Conservation (phyloP, 2,329 filamentous ascomycete genomes). For the Zymoseptoria pseudotritici region DNA sequence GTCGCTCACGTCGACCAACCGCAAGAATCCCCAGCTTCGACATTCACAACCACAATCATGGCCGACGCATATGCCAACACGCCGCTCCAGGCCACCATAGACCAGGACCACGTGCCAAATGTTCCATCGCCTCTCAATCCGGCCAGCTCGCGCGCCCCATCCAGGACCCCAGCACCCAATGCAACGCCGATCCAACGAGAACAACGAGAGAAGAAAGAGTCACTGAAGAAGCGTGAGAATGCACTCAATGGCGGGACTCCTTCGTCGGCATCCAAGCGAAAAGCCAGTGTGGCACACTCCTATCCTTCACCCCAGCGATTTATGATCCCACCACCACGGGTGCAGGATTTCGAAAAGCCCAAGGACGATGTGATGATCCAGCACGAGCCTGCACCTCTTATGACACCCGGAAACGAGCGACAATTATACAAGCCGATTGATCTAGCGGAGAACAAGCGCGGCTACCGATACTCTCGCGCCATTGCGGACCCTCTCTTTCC, state of each 20-base stretch:
- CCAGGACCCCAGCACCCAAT: slow-evolving; percentile 32
- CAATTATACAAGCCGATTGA: slow-evolving; percentile 45
- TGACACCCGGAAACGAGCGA: slow-evolving; percentile 34
- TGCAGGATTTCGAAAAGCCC: slow-evolving; percentile 43
- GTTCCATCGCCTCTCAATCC: slow-evolving; percentile 70
- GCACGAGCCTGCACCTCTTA: slow-evolving; percentile 40
- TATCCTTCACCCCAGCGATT: slow-evolving; percentile 44
- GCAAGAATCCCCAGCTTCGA: neutral
- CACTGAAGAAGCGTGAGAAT: slow-evolving; percentile 47
- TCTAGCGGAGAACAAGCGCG: slow-evolving; percentile 57
- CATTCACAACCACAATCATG: neutral
- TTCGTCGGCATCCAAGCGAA: slow-evolving; percentile 33
- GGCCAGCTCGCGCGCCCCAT: slow-evolving; percentile 33
- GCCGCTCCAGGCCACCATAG: slow-evolving; percentile 9
- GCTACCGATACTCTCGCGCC: slow-evolving; percentile 83
- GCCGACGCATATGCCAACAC: slow-evolving; percentile 2
- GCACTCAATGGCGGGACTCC: slow-evolving; percentile 28
- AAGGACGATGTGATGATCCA: slow-evolving; percentile 40
- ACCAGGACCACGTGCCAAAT: slow-evolving; percentile 51
- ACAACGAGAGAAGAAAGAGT: slow-evolving; percentile 45
- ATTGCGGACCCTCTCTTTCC: slow-evolving; percentile 84
- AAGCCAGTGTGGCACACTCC: slow-evolving; percentile 29
- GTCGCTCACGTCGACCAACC: neutral
- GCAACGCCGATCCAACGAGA: slow-evolving; percentile 40
- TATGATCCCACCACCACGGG: slow-evolving; percentile 41